phyloP scores from a whole-genome alignment of 2,329 filamentous ascomycete genomes.

The Triangularia setosa region DNA sequence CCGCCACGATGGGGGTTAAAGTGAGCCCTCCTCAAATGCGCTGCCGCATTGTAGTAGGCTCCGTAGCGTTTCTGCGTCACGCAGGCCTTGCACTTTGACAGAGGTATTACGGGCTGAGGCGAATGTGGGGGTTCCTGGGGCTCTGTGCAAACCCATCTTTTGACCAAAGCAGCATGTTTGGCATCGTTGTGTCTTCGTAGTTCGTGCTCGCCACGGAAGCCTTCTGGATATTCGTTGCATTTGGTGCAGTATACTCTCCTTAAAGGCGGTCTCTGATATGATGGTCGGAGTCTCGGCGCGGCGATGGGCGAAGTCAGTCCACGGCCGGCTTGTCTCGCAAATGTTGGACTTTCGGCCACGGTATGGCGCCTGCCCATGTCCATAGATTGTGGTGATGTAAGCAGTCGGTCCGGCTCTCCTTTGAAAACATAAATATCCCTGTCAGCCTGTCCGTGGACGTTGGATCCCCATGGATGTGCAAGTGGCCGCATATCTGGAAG shows the following conservation, averaged over 20 bases:
- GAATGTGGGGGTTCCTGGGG: conserved; percentile 38
- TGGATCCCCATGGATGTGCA: conserved; percentile 35
- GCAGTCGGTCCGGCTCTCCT: conserved; percentile 27
- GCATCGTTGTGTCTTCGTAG: conserved; percentile 63
- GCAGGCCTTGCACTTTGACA: conserved; percentile 55
- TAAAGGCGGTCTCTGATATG: conserved; percentile 54
- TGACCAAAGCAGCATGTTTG: conserved; percentile 52
- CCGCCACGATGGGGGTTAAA: conserved; percentile 54
- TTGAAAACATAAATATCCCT: conserved; percentile 29
- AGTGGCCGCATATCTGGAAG: conserved; percentile 38
- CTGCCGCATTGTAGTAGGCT: conserved; percentile 57
- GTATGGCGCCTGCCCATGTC: conserved; percentile 42
- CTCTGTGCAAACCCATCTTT: conserved; percentile 54
- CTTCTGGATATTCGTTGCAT: conserved; percentile 78
- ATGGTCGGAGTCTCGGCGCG: conserved; percentile 34
- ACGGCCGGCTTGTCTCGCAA: conserved; percentile 36
- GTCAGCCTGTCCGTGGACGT: conserved; percentile 25
- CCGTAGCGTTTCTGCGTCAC: conserved; percentile 55
- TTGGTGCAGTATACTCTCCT: conserved; percentile 71
- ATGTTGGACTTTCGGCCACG: conserved; percentile 44
- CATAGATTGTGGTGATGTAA: conserved; percentile 33
- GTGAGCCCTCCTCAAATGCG: conserved; percentile 54
- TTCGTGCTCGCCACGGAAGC: conserved; percentile 89
- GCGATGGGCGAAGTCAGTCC: conserved; percentile 42
- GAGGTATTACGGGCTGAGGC: conserved; percentile 48